Base-by-base conservation (phyloP, 805 yeast species). In the Hanseniaspora taiwanica region DNA sequence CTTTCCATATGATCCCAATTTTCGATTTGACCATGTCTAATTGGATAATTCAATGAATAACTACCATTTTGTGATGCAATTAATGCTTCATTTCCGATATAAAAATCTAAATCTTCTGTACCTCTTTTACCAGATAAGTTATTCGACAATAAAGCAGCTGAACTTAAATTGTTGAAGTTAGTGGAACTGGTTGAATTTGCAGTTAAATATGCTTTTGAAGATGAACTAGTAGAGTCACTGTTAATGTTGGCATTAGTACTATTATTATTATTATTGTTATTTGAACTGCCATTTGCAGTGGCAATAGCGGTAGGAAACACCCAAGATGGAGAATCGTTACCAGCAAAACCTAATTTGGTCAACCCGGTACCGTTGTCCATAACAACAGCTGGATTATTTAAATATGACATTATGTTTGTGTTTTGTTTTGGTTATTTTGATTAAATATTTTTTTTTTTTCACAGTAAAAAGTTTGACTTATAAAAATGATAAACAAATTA, bases 1-100 rank as follows among this genome's bases (percentile, higher is more conserved):
- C 98, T 73, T 63, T 91, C 98, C 98, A 91, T 91, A 58, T 91
- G 96, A 65, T 91, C 98, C 98, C 98, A 91, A 61, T 91, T 85
- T 62, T 91, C 98, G 47, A 91, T 81, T 67, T 91, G 98, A 20
- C 98, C 98, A 57, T 91, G 98, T 61, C 86, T 81, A 45, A 91
- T 86, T 16, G 98, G 98, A 55, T 91, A 91, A 47, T 77, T 74
- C 44, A 91, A 66, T 21, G 87, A 80, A 62, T 91, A 91, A 21
- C 84, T 69, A 47, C 95, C 85, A 5, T 95, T 94, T 51, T 76
- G 80, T n/a, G 96, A 81, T 12, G 95, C 94, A 40, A 72, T 73
- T 34, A 91, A 55, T 1, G 98, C 98, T 60, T 89, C 97, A 53
- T 91, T 91, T 25, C 98, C 98, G 53, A 91, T 91, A 60, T 72